phyloP scores from a whole-genome alignment of 176 grass and related monocot genomes.

The Cymbopogon citratus region DNA sequence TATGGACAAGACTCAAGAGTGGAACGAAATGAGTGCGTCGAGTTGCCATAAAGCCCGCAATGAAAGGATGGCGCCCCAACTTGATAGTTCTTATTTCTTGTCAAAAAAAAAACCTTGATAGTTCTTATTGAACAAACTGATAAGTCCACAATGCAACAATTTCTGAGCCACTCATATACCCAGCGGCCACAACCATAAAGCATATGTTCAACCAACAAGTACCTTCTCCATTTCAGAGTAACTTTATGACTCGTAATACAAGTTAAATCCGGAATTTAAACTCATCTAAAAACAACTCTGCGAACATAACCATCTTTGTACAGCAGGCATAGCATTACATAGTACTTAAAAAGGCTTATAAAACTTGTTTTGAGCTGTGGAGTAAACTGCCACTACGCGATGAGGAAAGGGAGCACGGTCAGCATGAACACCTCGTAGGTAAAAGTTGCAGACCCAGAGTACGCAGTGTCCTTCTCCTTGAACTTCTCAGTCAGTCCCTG shows the following conservation, averaged over 20 bases:
- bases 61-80: not conserved
- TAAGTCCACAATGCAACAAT: not conserved
- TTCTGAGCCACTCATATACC: not conserved
- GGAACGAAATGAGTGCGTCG: not conserved
- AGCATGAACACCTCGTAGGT: slow-evolving; percentile 87
- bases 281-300: not conserved
- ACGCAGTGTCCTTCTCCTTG: slow-evolving; percentile 73
- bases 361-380: not conserved
- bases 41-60: not conserved
- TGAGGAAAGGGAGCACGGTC: slow-evolving; percentile 79
- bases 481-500: slow-evolving; percentile 98
- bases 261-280: not conserved
- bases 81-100: too few relatives aligned
- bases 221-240: not conserved
- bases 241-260: not conserved
- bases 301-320: not conserved
- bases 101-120: too few relatives aligned
- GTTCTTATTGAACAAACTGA: not conserved
- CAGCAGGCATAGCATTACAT: not conserved
- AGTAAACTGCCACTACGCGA: slow-evolving; percentile 30
- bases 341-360: not conserved
- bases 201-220: not conserved
- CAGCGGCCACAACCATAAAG: not conserved
- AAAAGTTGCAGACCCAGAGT: slow-evolving; percentile 73
- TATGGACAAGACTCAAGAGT: too few relatives aligned